Base-by-base conservation (phyloP, 768 basidiomycete species). In the Collybia nuda region DNA sequence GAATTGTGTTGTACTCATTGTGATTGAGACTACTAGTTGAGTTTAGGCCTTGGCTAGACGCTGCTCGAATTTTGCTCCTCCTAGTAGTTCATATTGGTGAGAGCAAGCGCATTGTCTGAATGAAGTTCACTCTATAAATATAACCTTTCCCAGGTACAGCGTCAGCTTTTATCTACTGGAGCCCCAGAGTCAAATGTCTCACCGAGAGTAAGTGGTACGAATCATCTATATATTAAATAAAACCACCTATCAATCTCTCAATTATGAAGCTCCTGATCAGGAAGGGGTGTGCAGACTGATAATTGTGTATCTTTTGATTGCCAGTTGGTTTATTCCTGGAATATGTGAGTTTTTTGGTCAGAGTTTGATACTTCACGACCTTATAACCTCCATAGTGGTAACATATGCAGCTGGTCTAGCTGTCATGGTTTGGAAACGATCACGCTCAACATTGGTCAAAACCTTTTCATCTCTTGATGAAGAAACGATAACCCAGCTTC, bases 1-100 rank as follows among this genome's bases (percentile, higher is more conserved):
- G 15, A 46, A 61, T 35, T 44, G 41, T 41, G 7, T 48, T 52
- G 49, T 49, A 46, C 39, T 24, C 35, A 29, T 40, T 21, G 40
- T 47, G 21, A 21, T 23, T 3, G 38, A 82, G 81, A 52, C 64
- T 82, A 21, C 57, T 81, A 29, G 59, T 77, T 1, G 51, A 64
- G 36, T 84, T 82, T 42, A 71, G 80, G 35, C 57, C 66, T 12
- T 84, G 80, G 80, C 59, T 83, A 3, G 84, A 85, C 56, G 71
- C 69, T 1, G 76, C 79, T 9, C 73, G 81, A 24, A 58, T 84
- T 22, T 42, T 74, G 22, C 69, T 80, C 40, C 62, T 85, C 17
- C 50, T 80, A 7, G 36, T 73, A 11, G 59, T 62, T 21, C 81
- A 85, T 47, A 62, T 74, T 15, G 78, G 82, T 81, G 55, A n/a